Evolutionary conservation across 2,329 filamentous ascomycete species (phyloP), one percentile per base, ranked within the genome.

Genomic region (Nectriaceae sp.): DNA sequence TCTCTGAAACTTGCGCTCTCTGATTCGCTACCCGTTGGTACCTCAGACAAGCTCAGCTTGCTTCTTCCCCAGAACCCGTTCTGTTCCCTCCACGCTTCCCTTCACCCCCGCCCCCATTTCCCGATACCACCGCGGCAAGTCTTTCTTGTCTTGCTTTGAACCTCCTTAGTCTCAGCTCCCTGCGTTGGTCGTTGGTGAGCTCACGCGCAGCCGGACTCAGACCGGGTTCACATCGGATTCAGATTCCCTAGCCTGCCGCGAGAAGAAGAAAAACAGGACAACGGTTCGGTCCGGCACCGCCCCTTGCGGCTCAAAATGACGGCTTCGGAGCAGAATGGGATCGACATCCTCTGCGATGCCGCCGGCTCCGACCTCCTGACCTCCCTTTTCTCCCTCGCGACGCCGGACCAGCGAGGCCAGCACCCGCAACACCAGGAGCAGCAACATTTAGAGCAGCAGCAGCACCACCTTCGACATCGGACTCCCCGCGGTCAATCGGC

Each of bases 261-360:
- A 36, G 36, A 40, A 53, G 37, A 39, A 49, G n/a, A n/a, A n/a
- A n/a, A n/a, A n/a, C n/a, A n/a, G n/a, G n/a, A 29, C 20, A 40
- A 50, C 44, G 50, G 43, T 40, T 47, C 55, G 45, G 50, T 21
- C 42, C 50, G 47, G 42, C 22, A 41, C 45, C 22, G 42, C 42
- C 47, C 38, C 42, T 39, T 36, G 45, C 49, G 37, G 52, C 48
- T 40, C 44, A 56, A 44, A 39, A 62, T 62, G 59, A 49, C 59
- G 21, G 47, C 56, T 42, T 44, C 59, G 16, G 59, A 59, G 46
- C 59, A 62, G 46, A 62, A 62, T 55, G 59, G 59, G 35, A 62
- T 62, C 40, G 59, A 62, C 46, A 62, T 62, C 40, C 52, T 62
- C 40, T 62, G 59, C 44, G 59, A 62, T 55, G 59, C 59, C 43